Evolutionary conservation across 345 rosid genomes (phyloP), one percentile per base, ranked within the genome.

Genomic region (Hypericum androsaemum): DNA sequence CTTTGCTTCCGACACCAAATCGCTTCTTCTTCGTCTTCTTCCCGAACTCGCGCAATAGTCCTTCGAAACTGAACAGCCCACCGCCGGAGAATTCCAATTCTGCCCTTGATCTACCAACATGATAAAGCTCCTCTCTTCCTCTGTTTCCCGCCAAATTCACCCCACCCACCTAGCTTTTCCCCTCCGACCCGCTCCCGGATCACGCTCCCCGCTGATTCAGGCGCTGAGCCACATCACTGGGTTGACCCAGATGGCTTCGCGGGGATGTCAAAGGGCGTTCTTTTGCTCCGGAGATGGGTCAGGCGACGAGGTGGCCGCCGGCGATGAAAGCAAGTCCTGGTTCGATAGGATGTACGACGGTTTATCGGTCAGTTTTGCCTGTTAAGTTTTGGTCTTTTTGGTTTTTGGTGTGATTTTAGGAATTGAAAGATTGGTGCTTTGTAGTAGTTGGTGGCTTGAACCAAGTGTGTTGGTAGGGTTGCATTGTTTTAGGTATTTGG

Each of bases 271-370:
- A 41, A 73, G 86, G 52, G 87, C 69, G 47, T 80, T 71, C 71
- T 88, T 88, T 73, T 88, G 89, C 78, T 83, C 95, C 28, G 80
- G 63, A 5, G 65, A 64, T 6, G 47, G 37, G 7, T 28, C 52
- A n/a, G 58, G 28, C 15, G 73, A 71, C 10, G 49, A 73, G 11
- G 57, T 72, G 67, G 72, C 75, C 7, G 74, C 51, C 3, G 47
- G 68, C 9, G 94, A 77, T 14, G 8, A 74, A n/a, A 83, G 82
- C 62, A 68, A 74, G 14, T 79, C 88, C 3, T 86, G 22, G 62
- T 66, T 38, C 94, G 94, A n/a, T 40, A 74, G 86, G 32, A 97
- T 83, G 0, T 95, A 94, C 62, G 99, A 94, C 74, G 88, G 82
- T 66, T 74, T 81, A 50, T 78, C 87, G 86, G 99, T 94, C 52